Base-by-base conservation (phyloP, 257 asterid genomes). In the Lycium barbarum region DNA sequence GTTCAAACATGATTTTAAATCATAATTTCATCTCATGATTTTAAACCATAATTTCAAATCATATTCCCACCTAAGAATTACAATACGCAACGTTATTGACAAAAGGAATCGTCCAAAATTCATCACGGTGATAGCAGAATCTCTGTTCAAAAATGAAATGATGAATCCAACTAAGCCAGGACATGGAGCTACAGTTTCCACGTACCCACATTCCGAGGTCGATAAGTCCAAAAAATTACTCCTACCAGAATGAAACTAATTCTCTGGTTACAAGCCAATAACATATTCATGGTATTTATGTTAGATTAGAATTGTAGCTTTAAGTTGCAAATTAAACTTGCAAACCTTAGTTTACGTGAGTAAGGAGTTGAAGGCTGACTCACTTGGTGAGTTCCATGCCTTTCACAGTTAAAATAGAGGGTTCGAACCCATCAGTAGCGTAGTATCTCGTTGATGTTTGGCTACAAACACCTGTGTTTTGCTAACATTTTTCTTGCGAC, bases 1-100 rank as follows among this genome's bases (percentile, higher is more conserved):
- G 33, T 26, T 26, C 33, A 26, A 26, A 26, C 33, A 26, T 26
- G 33, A 26, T 26, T 26, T 26, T 26, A 26, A 26, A 26, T 26
- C 33, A 26, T 26, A 26, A 26, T 26, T 26, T 26, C 33, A 26
- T 26, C 33, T 26, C 33, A 26, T 26, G 1, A 26, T 26, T 26
- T 26, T 26, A 26, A 26, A 26, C 1, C 33, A 26, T 26, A 1
- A 26, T 26, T 26, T 26, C 33, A 26, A 26, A 26, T 26, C 33
- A 26, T 26, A 1, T 26, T 26, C 0, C 1, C 33, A 26, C 33
- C 33, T 51, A 76, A 22, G 13, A 51, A 76, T 22, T 76, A 22
- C 45, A 51, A 76, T 17, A 76, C 81, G 62, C 81, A 76, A 51
- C 81, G 63, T 51, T 4, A 22, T 51, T 76, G 81, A 76, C 63